A percentile compares a stretch with the other conserved stretches of the same genome.
phyloP scores from a whole-genome alignment of 495 filamentous ascomycete genomes.

The Chaetomium fimeti region DNA sequence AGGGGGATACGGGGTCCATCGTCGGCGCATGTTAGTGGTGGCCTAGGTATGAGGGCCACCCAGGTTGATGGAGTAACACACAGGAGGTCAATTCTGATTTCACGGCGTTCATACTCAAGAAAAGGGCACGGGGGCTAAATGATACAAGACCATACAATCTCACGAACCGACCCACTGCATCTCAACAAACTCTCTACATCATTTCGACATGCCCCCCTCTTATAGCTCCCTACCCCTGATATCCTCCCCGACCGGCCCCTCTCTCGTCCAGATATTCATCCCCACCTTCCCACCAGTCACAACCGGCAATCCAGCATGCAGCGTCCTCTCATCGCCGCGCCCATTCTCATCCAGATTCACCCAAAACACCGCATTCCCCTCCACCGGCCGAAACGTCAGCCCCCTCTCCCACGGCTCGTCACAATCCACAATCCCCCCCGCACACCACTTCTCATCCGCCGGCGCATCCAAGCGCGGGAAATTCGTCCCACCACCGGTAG shows the following conservation, averaged over 20 bases:
- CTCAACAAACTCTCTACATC: neutral
- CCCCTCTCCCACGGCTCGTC: constrained; percentile 55
- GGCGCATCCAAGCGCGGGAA: constrained; percentile 49
- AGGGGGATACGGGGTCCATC: constrained; percentile 26
- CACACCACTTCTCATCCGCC: constrained; percentile 54
- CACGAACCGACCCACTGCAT: neutral
- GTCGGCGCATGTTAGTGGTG: constrained; percentile 29
- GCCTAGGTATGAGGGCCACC: neutral
- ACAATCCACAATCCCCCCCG: constrained; percentile 55
- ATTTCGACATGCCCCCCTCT: neutral
- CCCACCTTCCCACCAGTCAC: constrained; percentile 67
- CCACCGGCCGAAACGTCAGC: constrained; percentile 63
- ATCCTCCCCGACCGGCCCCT: constrained; percentile 34
- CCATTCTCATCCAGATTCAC: constrained; percentile 62
- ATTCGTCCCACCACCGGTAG: constrained; percentile 57
- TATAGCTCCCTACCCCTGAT: neutral
- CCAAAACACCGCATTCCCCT: constrained; percentile 76
- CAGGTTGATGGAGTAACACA: no score
- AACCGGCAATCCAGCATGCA: constrained; percentile 71
- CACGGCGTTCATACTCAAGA: neutral
- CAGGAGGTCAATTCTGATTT: no score
- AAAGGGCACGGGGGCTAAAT: neutral
- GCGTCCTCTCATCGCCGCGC: constrained; percentile 60
- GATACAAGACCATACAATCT: neutral
- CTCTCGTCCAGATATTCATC: constrained; percentile 75